Conservation (phyloP, 2,329 filamentous ascomycete species). For the Epichloe gansuensis region DNA sequence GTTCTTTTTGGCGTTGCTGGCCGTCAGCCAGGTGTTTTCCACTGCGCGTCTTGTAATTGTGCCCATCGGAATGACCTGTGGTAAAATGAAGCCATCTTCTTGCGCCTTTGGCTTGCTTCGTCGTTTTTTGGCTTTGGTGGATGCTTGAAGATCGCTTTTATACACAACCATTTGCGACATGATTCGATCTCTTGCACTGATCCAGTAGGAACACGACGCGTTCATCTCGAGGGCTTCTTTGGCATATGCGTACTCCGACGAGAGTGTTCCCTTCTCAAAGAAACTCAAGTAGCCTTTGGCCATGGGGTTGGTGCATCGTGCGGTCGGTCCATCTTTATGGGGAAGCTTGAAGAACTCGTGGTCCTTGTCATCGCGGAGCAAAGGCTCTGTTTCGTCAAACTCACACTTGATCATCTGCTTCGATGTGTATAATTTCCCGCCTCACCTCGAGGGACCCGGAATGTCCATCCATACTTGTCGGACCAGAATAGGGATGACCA, state of each 20-base stretch:
- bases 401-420: slow-evolving; percentile 65
- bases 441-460: slow-evolving; percentile 56
- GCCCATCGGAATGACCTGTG: slow-evolving; percentile 95
- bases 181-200: slow-evolving; percentile 86
- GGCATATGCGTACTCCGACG: slow-evolving; percentile 79
- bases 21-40: slow-evolving; percentile 97
- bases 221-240: slow-evolving; percentile 98
- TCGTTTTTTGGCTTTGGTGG: slow-evolving; percentile 3
- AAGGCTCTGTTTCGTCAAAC: slow-evolving; percentile 61
- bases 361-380: slow-evolving; percentile 52
- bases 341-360: slow-evolving; percentile 83
- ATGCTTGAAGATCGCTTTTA: slow-evolving; percentile 42
- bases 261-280: slow-evolving; percentile 79
- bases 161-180: slow-evolving; percentile 94
- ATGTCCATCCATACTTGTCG: slow-evolving; percentile 86
- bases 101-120: slow-evolving; percentile 10
- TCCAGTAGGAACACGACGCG: slow-evolving; percentile 97
- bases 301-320: slow-evolving; percentile 75
- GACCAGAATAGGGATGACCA: slow-evolving; percentile 82
- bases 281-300: slow-evolving; percentile 84
- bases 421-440: slow-evolving; percentile 46
- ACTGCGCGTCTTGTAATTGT: slow-evolving; percentile 90
- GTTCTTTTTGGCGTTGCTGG: slow-evolving; percentile 92
- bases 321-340: slow-evolving; percentile 83
- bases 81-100: slow-evolving; percentile 66